Conservation (phyloP, 176 grass and related monocot genomes). For the Aegilops sharonensis region DNA sequence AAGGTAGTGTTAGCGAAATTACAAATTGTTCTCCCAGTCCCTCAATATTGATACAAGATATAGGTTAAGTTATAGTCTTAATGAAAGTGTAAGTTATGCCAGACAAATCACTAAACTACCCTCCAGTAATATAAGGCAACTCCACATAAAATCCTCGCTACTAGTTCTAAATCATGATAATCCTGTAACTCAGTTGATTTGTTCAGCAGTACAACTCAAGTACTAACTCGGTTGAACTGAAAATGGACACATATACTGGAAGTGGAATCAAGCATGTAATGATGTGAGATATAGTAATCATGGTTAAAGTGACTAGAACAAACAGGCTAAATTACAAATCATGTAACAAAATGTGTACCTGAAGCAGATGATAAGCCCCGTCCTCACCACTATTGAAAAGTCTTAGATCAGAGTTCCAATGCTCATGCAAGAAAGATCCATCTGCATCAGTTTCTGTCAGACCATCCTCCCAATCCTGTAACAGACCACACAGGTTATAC, state of each 20-base stretch:
- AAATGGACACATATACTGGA: neutral
- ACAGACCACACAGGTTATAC: slow-evolving; percentile 16
- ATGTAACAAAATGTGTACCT: slow-evolving; percentile 45
- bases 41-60: neutral
- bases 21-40: neutral
- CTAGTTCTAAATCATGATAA: neutral
- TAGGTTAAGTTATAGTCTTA: neutral
- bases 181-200: neutral
- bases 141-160: neutral
- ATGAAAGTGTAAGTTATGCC: neutral
- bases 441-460: slow-evolving; percentile 67
- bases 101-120: neutral
- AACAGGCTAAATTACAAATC: neutral
- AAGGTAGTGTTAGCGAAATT: neutral
- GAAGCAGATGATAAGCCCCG: slow-evolving; percentile 70
- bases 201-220: neutral
- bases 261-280: neutral
- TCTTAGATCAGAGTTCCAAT: slow-evolving; percentile 61
- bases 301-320: neutral
- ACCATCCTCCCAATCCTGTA: slow-evolving; percentile 90
- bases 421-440: slow-evolving; percentile 72
- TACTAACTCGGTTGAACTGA: neutral
- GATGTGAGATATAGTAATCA: neutral
- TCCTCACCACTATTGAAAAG: slow-evolving; percentile 68
- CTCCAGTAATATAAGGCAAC: neutral